Percentiles rank a stretch among this genome's conserved stretches.
phyloP scores from a whole-genome alignment of 768 basidiomycete genomes.

The Tricholoma flavovirens region DNA sequence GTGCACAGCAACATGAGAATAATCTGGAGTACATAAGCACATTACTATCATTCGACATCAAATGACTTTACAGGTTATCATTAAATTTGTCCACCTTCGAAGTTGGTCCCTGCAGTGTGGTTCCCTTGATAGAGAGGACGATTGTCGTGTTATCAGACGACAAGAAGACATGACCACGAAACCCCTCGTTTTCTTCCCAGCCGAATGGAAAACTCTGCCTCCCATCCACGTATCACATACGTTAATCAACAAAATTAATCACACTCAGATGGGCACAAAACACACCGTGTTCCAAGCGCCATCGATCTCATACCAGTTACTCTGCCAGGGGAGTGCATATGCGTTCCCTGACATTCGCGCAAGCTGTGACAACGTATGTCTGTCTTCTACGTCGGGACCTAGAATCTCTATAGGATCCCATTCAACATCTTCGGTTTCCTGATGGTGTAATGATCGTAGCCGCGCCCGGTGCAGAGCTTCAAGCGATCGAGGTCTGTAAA shows the following conservation, averaged over 20 bases:
- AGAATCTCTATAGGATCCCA: conserved; percentile 68
- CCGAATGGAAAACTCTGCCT: conserved; percentile 74
- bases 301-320: conserved; percentile 81
- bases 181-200: conserved; percentile 71
- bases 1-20: conserved; percentile 92
- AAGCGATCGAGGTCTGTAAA: conserved; percentile 55
- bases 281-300: conserved; percentile 60
- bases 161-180: conserved; percentile 87
- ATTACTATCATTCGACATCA: not conserved
- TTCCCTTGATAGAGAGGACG: conserved; percentile 85
- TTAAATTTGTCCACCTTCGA: conserved; percentile 91
- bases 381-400: conserved; percentile 75
- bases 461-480: conserved; percentile 48
- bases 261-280: conserved; percentile 4
- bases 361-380: conserved; percentile 74
- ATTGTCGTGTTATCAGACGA: conserved; percentile 75
- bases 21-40: conserved; percentile 26
- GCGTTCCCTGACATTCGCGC: conserved; percentile 90
- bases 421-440: conserved; percentile 45
- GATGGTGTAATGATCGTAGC: conserved; percentile 40
- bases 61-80: conserved; percentile 55
- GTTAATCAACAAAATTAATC: not conserved
- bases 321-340: conserved; percentile 65
- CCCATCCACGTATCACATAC: conserved; percentile 4
- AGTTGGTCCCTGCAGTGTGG: conserved; percentile 79